Evolutionary conservation across 2,329 filamentous ascomycete genomes (phyloP).

Genomic region (Pezicula neosporulosa): DNA sequence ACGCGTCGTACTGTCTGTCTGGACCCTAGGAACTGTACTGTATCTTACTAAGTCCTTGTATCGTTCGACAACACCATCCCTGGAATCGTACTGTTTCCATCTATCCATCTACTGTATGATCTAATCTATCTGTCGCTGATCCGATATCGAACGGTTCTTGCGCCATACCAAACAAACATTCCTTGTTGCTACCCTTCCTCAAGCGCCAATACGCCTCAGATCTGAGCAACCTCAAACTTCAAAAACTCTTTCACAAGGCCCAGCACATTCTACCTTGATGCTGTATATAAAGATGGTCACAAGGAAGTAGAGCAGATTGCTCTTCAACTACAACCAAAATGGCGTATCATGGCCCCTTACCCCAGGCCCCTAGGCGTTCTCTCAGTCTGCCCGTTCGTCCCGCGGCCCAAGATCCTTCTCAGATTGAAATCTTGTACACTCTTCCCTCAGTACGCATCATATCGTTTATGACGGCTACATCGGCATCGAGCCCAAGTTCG

Average conservation of each 20-base stretch:
- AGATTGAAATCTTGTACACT: constrained; percentile 27
- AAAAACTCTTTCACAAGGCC: neutral
- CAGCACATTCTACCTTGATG: neutral
- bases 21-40: too few relatives aligned
- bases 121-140: too few relatives aligned
- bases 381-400: constrained; percentile 16
- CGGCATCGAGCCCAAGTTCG: constrained; percentile 13
- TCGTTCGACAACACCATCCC: too few relatives aligned
- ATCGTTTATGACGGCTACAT: constrained; percentile 45
- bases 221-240: too few relatives aligned
- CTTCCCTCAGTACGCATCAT: constrained; percentile 36
- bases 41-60: too few relatives aligned
- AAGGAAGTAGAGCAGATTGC: constrained; percentile 8
- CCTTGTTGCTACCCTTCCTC: too few relatives aligned
- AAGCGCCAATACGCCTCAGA: too few relatives aligned
- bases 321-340: constrained; percentile 10
- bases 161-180: too few relatives aligned
- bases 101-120: too few relatives aligned
- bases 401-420: constrained; percentile 17
- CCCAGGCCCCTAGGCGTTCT: constrained; percentile 15
- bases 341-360: constrained; percentile 14
- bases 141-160: too few relatives aligned
- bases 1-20: too few relatives aligned
- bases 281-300: constrained; percentile 15
- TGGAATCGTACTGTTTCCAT: too few relatives aligned